A percentile compares a stretch with the other conserved stretches of the same genome.
phyloP scores from a whole-genome alignment of 139 green algal genomes.

The Yamagishiella unicocca region DNA sequence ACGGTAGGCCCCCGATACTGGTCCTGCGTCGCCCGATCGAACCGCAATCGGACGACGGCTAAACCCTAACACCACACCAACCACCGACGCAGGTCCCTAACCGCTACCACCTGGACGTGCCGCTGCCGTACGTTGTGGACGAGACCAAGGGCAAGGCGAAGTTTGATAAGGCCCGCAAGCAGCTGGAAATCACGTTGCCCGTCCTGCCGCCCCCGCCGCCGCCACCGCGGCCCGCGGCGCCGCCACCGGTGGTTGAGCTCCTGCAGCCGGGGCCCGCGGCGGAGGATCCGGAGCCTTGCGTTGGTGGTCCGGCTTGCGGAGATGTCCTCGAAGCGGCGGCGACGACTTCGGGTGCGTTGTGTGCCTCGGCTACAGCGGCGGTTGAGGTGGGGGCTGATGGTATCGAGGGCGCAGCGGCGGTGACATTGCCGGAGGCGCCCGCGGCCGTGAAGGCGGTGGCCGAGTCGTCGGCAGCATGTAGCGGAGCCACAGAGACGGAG shows the following conservation, averaged over 20 bases:
- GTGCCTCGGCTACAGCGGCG: background rate
- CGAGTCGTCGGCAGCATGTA: background rate
- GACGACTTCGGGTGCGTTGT: background rate
- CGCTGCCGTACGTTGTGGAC: constrained; percentile 66
- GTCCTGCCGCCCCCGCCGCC: constrained; percentile 52
- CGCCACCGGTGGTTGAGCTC: background rate
- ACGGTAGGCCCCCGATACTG: no score
- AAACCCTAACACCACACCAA: no score
- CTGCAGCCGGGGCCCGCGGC: background rate
- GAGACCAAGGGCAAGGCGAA: constrained; percentile 66
- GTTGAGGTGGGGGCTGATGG: background rate
- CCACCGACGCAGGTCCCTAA: background rate
- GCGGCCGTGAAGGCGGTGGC: background rate
- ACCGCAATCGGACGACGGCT: no score
- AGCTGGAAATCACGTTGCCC: constrained; percentile 70
- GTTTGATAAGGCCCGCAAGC: constrained; percentile 69
- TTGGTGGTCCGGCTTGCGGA: no score
- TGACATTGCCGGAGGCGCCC: background rate
- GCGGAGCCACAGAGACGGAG: background rate
- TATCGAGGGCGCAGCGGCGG: background rate
- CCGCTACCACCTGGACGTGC: constrained; percentile 64
- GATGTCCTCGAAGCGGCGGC: background rate
- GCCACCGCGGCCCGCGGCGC: background rate
- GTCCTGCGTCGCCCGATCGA: no score
- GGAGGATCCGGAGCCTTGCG: no score